Base-by-base conservation (phyloP, 116 monocot species). In the Dioscorea cayenensis region DNA sequence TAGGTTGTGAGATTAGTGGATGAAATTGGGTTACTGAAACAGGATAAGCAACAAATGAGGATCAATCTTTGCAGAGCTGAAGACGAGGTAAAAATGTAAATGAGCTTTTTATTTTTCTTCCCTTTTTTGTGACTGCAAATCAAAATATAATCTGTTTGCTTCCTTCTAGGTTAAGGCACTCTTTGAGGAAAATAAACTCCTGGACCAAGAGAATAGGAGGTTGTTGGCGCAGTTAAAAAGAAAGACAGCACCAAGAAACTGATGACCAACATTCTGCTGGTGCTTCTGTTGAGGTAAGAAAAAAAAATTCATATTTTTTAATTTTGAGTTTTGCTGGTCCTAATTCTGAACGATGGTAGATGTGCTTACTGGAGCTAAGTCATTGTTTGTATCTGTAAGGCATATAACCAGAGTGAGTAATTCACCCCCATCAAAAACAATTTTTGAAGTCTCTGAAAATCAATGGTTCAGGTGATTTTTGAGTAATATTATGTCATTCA, bases 1-100 rank as follows among this genome's bases (percentile, higher is more conserved):
- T 52, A 89, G 94, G 69, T 83, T n/a, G 36, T 60, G 19, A 28
- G 70, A 55, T 70, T 95, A 68, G 64, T 72, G 63, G 79, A 81
- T 69, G 81, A 92, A 73, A 66, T 89, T 60, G 78, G 87, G 72
- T 69, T 70, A 23, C 77, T 92, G 72, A 63, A 85, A 66, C 80
- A 80, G 72, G 89, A 95, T 65, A 92, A 87, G 73, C 89, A 92
- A 64, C 58, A 80, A 43, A 36, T 91, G 38, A 79, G 75, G 43
- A 71, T 80, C 36, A 95, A 95, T 75, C 95, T 95, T 66, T 37
- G 76, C 36, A 84, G 76, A 75, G 95, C 95, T 71, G 92, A 89
- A 80, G 92, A 85, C 18, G 95, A 95, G 89, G 95, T 89, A 87
- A 22, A 36, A 28, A 66, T 19, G 8, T n/a, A 65, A 8, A 37